Evolutionary conservation across 306 rosid genomes (phyloP), one percentile per base, ranked within the genome.

Genomic region (Psophocarpus tetragonolobus): DNA sequence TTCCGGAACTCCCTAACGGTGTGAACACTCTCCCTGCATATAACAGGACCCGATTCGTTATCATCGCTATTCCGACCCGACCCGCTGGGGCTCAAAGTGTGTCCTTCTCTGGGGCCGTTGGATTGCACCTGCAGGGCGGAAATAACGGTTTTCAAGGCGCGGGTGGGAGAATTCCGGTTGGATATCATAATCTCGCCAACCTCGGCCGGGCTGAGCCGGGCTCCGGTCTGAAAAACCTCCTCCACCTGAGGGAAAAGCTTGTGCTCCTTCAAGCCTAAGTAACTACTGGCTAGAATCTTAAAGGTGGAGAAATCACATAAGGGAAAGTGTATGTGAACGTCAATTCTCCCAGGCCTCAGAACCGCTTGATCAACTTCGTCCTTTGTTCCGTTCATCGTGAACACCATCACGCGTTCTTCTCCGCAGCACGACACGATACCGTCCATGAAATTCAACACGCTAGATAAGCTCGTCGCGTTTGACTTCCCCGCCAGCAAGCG

Each of bases 181-280:
- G 93, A 88, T 14, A 94, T 90, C 98, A 94, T 94, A 21, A 94
- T 84, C 87, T 92, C 98, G 0, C 95, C 90, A 3, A 94, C 81
- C 71, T 91, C 97, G 3, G 97, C 98, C 64, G 93, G 93, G 67
- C 93, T 92, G 64, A 94, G 76, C 36, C 87, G 82, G 13, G 86
- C 89, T 1, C 97, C 97, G 61, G 77, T 72, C 53, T 88, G 97
- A 5, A 91, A 88, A 74, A 89, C 83, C 82, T 94, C 98, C 74
- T 94, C 97, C 23, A 92, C 90, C 38, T 90, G 95, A 35, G 85
- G 71, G 71, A 94, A 94, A 10, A 94, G 92, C 93, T 94, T 94
- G 87, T 94, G 98, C 21, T 94, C 98, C 83, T 90, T 94, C 17
- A 94, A 71, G 50, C 98, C 98, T 71, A 94, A 74, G 50, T 94